Evolutionary conservation across 805 yeast genomes (phyloP).

Genomic region (Groenewaldozyma tartarivorans): DNA sequence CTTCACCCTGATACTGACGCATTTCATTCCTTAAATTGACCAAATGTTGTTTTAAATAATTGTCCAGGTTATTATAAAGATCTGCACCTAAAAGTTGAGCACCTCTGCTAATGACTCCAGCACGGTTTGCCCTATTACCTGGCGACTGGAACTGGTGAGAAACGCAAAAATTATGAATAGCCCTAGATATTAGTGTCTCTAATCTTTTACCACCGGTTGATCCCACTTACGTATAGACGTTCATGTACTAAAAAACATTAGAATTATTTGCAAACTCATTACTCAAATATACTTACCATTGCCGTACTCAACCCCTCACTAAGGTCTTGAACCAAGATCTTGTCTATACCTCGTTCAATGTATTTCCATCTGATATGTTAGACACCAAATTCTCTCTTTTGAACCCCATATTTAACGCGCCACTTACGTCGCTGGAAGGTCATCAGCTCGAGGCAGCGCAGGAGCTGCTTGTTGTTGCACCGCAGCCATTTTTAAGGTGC

Average conservation of each 20-base stretch:
- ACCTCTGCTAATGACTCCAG: conserved; percentile 15
- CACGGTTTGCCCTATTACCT: conserved; percentile 13
- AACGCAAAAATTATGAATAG: conserved; percentile 87
- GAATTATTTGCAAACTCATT: too few relatives aligned
- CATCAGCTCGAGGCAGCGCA: conserved; percentile 21
- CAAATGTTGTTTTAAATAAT: conserved; percentile 51
- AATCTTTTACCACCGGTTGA: neutral
- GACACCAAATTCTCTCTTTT: neutral
- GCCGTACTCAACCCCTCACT: conserved; percentile 28
- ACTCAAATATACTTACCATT: conserved; percentile 16
- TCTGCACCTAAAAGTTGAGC: conserved; percentile 77
- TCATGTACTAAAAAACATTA: conserved; percentile 19
- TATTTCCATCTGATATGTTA: conserved; percentile 27
- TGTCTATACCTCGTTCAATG: conserved; percentile 31
- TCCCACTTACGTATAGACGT: conserved; percentile 29
- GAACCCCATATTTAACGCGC: neutral
- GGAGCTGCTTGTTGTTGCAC: conserved; percentile 5
- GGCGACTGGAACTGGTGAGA: conserved; percentile 8
- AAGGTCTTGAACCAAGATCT: conserved; percentile 29
- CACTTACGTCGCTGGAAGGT: conserved; percentile 24
- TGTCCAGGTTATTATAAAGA: conserved; percentile 62
- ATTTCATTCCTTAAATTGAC: conserved; percentile 17
- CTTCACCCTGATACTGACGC: conserved; percentile 45
- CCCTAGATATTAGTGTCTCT: conserved; percentile 20
- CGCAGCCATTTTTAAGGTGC: too few relatives aligned